Evolutionary conservation across 1,284 basidiomycete genomes (phyloP).

Genomic region (Wolfiporia cocos): DNA sequence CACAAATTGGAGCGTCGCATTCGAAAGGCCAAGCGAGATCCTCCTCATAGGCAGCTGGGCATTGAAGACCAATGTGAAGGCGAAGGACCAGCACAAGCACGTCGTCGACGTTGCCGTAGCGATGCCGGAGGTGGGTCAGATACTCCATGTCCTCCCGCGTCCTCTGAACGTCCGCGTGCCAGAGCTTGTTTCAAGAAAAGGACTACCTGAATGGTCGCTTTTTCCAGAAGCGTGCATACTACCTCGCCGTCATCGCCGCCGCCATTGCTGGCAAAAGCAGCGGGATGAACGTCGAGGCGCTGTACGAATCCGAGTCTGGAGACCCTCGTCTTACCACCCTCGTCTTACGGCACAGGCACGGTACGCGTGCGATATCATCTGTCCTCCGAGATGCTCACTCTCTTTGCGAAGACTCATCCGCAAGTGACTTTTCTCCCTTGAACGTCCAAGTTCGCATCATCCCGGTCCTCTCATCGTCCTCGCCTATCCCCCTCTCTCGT

Average conservation of each 20-base stretch:
- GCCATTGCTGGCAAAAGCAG: slow-evolving; percentile 45
- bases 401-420: slow-evolving; percentile 51
- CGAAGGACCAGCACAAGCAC: slow-evolving; percentile 58
- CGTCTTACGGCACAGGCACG: slow-evolving; percentile 50
- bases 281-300: slow-evolving; percentile 45
- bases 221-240: slow-evolving; percentile 92
- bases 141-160: not conserved
- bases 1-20: slow-evolving; percentile 72
- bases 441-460: slow-evolving; percentile 72
- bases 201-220: slow-evolving; percentile 89
- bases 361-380: slow-evolving; percentile 31
- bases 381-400: slow-evolving; percentile 4
- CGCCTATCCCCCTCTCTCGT: slow-evolving; percentile 57
- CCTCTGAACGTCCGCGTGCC: slow-evolving; percentile 2
- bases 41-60: slow-evolving; percentile 74
- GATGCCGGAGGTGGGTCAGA: slow-evolving; percentile 74
- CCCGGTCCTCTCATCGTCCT: slow-evolving; percentile 52
- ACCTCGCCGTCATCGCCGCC: slow-evolving; percentile 77
- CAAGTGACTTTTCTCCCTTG: slow-evolving; percentile 62
- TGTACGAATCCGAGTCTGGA: slow-evolving; percentile 54
- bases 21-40: slow-evolving; percentile 61
- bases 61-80: slow-evolving; percentile 59
- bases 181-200: slow-evolving; percentile 89
- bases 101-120: slow-evolving; percentile 80
- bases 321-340: slow-evolving; percentile 70